phyloP scores from a whole-genome alignment of 176 grass and related monocot genomes.

The Leersia perrieri region DNA sequence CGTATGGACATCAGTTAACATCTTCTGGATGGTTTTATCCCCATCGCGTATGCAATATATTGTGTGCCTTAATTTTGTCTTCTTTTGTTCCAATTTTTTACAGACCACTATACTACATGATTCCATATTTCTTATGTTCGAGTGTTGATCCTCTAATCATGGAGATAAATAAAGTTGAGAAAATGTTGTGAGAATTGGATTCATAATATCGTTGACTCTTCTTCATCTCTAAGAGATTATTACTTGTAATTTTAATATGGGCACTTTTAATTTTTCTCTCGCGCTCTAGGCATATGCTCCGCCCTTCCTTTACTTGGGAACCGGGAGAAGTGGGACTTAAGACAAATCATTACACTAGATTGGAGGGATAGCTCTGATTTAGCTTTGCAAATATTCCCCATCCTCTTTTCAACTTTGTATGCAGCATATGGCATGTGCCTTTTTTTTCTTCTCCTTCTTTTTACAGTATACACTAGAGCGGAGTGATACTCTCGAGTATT shows the following conservation, averaged over 20 bases:
- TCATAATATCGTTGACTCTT: neutral
- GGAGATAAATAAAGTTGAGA: neutral
- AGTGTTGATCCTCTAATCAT: neutral
- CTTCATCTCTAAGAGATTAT: neutral
- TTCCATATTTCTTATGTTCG: neutral
- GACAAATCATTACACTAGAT: conserved; percentile 6
- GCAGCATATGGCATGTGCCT: neutral
- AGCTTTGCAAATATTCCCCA: neutral
- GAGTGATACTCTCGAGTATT: neutral
- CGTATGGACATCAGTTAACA: too few species aligned
- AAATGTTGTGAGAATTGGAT: neutral
- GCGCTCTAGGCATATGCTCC: neutral
- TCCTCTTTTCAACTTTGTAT: neutral
- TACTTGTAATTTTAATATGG: neutral
- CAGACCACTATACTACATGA: too few species aligned
- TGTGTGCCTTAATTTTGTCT: too few species aligned
- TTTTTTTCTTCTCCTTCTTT: neutral
- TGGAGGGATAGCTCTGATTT: neutral
- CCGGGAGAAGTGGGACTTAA: conserved; percentile 7
- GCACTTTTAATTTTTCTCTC: too few species aligned
- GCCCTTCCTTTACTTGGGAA: neutral
- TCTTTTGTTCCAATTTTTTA: too few species aligned
- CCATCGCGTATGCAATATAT: too few species aligned
- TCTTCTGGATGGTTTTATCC: too few species aligned
- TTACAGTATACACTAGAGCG: neutral